These are phyloP conservation scores for Beauveria scarabaeidicola DNA, from an alignment of 2,329 filamentous ascomycete genomes.

Conservation along the genomic window DNA sequence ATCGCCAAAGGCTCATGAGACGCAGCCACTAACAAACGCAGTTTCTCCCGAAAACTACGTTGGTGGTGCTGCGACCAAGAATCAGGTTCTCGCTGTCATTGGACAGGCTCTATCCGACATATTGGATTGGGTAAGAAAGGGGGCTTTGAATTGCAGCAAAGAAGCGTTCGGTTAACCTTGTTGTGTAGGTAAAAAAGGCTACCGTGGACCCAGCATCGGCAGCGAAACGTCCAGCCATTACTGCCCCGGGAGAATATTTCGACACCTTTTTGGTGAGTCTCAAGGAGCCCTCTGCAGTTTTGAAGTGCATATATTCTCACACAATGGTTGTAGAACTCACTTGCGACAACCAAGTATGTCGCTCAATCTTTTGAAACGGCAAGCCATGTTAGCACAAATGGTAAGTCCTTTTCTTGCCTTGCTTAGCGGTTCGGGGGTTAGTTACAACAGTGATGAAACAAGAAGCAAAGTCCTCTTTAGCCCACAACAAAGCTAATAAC, in stretches of 20 bases:
- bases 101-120: background rate
- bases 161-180: background rate
- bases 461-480: background rate
- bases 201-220: background rate
- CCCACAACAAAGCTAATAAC: background rate
- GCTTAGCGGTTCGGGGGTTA: background rate
- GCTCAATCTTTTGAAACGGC: background rate
- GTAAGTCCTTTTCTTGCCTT: background rate
- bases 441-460: background rate
- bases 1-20: background rate
- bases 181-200: background rate
- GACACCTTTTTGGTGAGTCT: background rate
- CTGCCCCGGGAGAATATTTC: background rate
- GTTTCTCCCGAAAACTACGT: background rate
- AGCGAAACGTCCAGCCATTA: background rate
- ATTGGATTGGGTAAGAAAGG: background rate
- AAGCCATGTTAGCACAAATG: background rate
- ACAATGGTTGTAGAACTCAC: background rate
- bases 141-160: background rate
- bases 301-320: background rate
- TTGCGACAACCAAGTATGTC: background rate
- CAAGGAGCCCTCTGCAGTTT: background rate
- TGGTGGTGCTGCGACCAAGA: background rate
- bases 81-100: background rate
- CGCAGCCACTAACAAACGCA: background rate